Conservation (phyloP, 192 early-diverging fungal genomes). For the Coemansia sp. region DNA sequence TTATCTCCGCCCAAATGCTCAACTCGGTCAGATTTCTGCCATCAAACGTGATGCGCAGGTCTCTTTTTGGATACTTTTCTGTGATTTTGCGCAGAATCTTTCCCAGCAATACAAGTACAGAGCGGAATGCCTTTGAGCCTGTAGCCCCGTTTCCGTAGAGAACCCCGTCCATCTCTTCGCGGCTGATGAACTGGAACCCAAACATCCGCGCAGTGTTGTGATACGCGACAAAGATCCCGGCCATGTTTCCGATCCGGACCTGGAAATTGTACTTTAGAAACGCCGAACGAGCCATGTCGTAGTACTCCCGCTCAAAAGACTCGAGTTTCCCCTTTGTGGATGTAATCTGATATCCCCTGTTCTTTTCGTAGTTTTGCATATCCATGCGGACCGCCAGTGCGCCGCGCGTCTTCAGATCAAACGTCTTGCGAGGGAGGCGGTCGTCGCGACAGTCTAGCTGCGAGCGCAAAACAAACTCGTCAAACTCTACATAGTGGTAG, state of each 20-base stretch:
- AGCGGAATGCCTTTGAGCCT: slow-evolving; percentile 71
- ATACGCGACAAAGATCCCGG: slow-evolving; percentile 89
- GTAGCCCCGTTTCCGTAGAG: slow-evolving; percentile 71
- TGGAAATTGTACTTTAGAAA: slow-evolving; percentile 90
- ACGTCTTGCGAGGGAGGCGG: slow-evolving; percentile 72
- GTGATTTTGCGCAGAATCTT: slow-evolving; percentile 64
- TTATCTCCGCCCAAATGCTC: slow-evolving; percentile 58
- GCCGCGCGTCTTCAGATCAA: slow-evolving; percentile 93
- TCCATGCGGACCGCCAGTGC: slow-evolving; percentile 81
- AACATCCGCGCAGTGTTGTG: slow-evolving; percentile 90
- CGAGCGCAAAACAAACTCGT: slow-evolving; percentile 78
- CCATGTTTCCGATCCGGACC: slow-evolving; percentile 92
- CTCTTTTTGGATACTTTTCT: slow-evolving; percentile 58
- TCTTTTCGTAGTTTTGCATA: slow-evolving; percentile 67
- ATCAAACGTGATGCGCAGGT: slow-evolving; percentile 62
- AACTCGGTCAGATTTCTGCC: slow-evolving; percentile 15
- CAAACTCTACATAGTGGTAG: slow-evolving; percentile 68
- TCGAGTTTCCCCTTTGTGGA: slow-evolving; percentile 65
- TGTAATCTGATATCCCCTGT: slow-evolving; percentile 69
- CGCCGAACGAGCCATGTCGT: slow-evolving; percentile 89
- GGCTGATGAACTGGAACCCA: slow-evolving; percentile 91
- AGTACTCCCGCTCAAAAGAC: slow-evolving; percentile 91
- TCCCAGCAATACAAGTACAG: slow-evolving; percentile 63
- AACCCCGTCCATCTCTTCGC: slow-evolving; percentile 78
- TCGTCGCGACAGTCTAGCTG: slow-evolving; percentile 86